A percentile compares a stretch with the other conserved stretches of the same genome.
Conservation (phyloP, 164 flowering plant genomes). For the Piper betle region DNA sequence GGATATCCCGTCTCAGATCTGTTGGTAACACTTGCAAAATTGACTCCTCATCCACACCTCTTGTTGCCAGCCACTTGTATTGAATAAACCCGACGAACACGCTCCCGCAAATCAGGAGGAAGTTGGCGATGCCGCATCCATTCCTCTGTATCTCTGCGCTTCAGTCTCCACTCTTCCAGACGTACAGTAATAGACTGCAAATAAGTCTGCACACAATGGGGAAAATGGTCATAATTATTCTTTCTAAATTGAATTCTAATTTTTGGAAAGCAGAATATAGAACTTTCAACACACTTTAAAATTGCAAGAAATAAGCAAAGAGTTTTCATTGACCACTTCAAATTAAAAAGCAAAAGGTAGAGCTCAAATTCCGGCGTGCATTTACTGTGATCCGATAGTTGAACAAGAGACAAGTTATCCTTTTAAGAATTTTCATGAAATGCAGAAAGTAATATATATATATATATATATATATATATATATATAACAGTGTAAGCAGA, state of each 20-base stretch:
- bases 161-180: conserved; percentile 95
- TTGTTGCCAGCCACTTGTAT: conserved; percentile 91
- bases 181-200: conserved; percentile 81
- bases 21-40: conserved; percentile 56
- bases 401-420: no score
- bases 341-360: no score
- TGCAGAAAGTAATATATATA: no score
- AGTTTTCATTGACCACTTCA: not conserved
- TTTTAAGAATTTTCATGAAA: no score
- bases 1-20: conserved; percentile 90
- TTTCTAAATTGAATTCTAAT: no score
- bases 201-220: conserved; percentile 49
- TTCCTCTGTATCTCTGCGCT: conserved; percentile 86
- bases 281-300: not conserved
- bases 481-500: no score
- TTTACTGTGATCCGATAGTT: no score
- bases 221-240: not conserved
- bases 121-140: conserved; percentile 98
- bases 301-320: not conserved
- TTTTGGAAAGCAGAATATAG: not conserved
- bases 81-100: conserved; percentile 74
- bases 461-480: no score
- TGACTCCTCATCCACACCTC: conserved; percentile 87
- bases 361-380: no score
- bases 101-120: conserved; percentile 56